Conservation (phyloP, 192 early-diverging fungal genomes). For the Coemansia sp. region DNA sequence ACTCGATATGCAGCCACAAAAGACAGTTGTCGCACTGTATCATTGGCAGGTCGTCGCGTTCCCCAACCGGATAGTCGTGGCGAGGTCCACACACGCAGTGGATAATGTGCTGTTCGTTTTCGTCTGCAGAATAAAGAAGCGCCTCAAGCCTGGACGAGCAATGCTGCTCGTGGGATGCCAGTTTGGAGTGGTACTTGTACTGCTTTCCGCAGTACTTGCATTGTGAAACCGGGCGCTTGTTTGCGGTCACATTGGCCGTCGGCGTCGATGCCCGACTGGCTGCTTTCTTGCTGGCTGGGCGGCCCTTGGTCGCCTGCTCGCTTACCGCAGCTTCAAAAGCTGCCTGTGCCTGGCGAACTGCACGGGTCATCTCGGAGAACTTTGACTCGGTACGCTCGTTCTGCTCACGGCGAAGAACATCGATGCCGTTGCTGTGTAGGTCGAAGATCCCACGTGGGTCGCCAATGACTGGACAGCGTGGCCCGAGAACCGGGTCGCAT, state of each 20-base stretch:
- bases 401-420: conserved; percentile 27
- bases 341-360: conserved; percentile 25
- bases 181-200: conserved; percentile 64
- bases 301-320: conserved; percentile 23
- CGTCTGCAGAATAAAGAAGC: conserved; percentile 52
- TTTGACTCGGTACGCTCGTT: conserved; percentile 14
- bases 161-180: conserved; percentile 63
- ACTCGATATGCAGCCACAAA: conserved; percentile 73
- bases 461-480: conserved; percentile 52
- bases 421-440: conserved; percentile 14
- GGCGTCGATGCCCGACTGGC: conserved; percentile 8
- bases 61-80: conserved; percentile 40
- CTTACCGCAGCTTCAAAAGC: conserved; percentile 37
- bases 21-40: conserved; percentile 76
- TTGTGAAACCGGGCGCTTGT: conserved; percentile 41
- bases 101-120: conserved; percentile 57
- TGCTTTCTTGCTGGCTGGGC: conserved; percentile 19
- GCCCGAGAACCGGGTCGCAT: conserved; percentile 46
- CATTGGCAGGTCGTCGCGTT: conserved; percentile 60
- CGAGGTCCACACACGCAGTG: conserved; percentile 55
- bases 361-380: conserved; percentile 20
- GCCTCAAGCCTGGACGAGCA: conserved; percentile 58
- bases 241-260: neutral
- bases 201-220: conserved; percentile 68
- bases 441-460: conserved; percentile 41